These are phyloP conservation scores for Saturnispora dispora DNA, from an alignment of 805 yeast genomes.

Conservation along the genomic window DNA sequence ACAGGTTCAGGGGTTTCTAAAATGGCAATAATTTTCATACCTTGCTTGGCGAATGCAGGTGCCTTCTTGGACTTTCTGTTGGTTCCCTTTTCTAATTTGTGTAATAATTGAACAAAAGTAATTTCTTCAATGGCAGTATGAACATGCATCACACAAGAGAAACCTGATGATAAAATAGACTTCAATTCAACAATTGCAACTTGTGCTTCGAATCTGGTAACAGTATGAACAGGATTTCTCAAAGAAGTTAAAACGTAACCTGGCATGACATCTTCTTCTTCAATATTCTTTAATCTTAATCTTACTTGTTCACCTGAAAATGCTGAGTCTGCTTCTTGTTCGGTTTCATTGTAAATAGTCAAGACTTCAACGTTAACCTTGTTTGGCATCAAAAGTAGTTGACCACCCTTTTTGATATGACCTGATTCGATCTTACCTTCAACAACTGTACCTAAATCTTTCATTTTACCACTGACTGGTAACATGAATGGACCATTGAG, in stretches of 20 bases:
- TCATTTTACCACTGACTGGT: constrained; percentile 90
- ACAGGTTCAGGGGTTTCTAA: constrained; percentile 81
- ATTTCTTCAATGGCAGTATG: constrained; percentile 99
- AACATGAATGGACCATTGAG: constrained; percentile 95
- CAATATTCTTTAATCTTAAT: constrained; percentile 87
- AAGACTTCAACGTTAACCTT: constrained; percentile 73
- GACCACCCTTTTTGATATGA: constrained; percentile 69
- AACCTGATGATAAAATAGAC: constrained; percentile 90
- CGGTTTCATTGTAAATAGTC: constrained; percentile 89
- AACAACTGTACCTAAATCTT: constrained; percentile 93
- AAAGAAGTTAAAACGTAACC: constrained; percentile 89
- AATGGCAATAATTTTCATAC: constrained; percentile 94
- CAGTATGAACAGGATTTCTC: constrained; percentile 83
- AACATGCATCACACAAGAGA: constrained; percentile 96
- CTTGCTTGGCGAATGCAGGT: constrained; percentile 97
- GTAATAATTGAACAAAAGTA: constrained; percentile 67
- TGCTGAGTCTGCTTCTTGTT: constrained; percentile 84
- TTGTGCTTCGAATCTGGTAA: constrained; percentile 88
- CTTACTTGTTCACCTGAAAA: constrained; percentile 96
- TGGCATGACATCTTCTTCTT: constrained; percentile 88
- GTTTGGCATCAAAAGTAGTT: constrained; percentile 87
- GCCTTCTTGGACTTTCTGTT: constrained; percentile 94
- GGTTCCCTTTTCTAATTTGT: constrained; percentile 92
- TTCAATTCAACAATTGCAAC: constrained; percentile 94
- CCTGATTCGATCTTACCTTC: constrained; percentile 99